Evolutionary conservation across 331 rosid species (phyloP).

Genomic region (Saraca asoca): DNA sequence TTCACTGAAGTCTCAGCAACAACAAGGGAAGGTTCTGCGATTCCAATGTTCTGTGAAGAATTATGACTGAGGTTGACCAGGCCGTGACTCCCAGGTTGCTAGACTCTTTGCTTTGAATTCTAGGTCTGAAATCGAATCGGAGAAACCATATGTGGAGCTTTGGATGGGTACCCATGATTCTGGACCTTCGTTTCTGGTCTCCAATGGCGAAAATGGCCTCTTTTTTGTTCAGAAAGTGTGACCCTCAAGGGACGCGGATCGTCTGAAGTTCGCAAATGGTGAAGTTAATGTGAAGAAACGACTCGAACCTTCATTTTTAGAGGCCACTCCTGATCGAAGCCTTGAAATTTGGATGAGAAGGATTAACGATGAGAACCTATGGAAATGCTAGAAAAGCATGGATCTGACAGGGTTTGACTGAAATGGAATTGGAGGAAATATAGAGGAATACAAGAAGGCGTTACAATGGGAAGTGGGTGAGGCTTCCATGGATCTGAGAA

Average conservation of each 20-base stretch:
- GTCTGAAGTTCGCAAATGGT: no score
- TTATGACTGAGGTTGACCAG: conserved; percentile 85
- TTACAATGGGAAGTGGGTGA: conserved; percentile 28
- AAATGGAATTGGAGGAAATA: conserved; percentile 37
- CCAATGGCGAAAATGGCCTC: conserved; percentile 32
- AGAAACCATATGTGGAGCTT: conserved; percentile 75
- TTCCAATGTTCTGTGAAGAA: conserved; percentile 70
- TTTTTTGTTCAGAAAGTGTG: conserved; percentile 26
- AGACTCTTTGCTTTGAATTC: conserved; percentile 66
- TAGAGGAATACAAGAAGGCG: conserved; percentile 9
- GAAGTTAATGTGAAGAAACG: conserved; percentile 53
- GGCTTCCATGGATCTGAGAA: conserved; percentile 65
- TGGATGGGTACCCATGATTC: conserved; percentile 98
- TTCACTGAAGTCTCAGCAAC: conserved; percentile 18
- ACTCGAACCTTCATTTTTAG: conserved; percentile 58
- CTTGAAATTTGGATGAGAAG: conserved; percentile 36
- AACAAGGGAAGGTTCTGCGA: conserved; percentile 44
- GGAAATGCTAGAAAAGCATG: conserved; percentile 28
- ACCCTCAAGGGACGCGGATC: conserved; percentile 76
- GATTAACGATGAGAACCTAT: not conserved
- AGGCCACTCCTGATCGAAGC: conserved; percentile 40
- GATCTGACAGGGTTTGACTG: conserved; percentile 45
- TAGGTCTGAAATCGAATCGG: conserved; percentile 44
- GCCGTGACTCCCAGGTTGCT: conserved; percentile 67
- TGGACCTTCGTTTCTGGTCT: conserved; percentile 70